Percentiles rank a stretch among this genome's conserved stretches.
Evolutionary conservation across 192 early-diverging fungal species (phyloP).

Genomic region (Paraglomus occultum): DNA sequence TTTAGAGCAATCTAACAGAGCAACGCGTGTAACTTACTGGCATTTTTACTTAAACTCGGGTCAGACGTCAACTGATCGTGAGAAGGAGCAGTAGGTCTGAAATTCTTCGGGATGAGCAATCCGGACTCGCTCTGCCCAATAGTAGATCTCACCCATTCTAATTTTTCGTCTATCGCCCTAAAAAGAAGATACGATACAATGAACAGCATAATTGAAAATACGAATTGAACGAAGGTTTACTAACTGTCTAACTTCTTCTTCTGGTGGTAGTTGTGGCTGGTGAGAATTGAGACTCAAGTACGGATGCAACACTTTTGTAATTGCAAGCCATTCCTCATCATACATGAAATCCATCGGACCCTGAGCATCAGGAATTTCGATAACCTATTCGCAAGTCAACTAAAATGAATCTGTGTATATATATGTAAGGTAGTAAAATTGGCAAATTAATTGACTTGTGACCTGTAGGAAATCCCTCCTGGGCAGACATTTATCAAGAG

Average conservation of each 20-base stretch:
- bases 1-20: not conserved
- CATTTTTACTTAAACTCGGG: constrained; percentile 27
- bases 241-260: constrained; percentile 44
- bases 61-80: constrained; percentile 40
- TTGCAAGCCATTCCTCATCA: constrained; percentile 82
- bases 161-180: constrained; percentile 58
- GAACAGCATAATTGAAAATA: not conserved
- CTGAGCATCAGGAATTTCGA: constrained; percentile 45
- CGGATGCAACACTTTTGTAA: constrained; percentile 61
- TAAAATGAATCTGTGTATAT: not conserved
- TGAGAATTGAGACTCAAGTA: constrained; percentile 46
- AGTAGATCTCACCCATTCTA: constrained; percentile 64
- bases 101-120: constrained; percentile 75
- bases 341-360: constrained; percentile 65
- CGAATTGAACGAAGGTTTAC: not conserved
- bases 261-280: constrained; percentile 50
- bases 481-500: constrained; percentile 93
- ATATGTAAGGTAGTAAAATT: not conserved
- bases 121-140: constrained; percentile 52
- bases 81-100: constrained; percentile 66
- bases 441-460: not conserved
- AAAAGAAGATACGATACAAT: constrained; percentile 21
- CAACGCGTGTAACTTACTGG: not conserved
- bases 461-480: constrained; percentile 81
- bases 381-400: constrained; percentile 40